Evolutionary conservation across 805 yeast species (phyloP).

Genomic region (Metahyphopichia silvanorum): DNA sequence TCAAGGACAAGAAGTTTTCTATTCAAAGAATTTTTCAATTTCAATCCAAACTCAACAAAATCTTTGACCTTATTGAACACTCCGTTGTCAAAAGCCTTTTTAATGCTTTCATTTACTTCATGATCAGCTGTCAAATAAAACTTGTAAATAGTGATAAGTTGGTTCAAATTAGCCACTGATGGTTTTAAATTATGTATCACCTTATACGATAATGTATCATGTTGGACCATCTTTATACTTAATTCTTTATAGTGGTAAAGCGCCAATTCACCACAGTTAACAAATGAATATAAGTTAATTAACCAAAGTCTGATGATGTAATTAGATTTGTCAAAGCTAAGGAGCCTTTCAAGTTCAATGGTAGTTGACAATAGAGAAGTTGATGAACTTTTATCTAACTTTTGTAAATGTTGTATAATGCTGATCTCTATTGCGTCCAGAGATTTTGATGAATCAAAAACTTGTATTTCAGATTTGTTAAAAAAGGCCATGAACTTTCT

Average conservation of each 20-base stretch:
- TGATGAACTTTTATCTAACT: slow-evolving; percentile 2
- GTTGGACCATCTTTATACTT: slow-evolving; percentile 71
- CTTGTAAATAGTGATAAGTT: slow-evolving; percentile 29
- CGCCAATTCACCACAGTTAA: slow-evolving; percentile 56
- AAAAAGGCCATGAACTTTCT: no score
- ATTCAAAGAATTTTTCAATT: slow-evolving; percentile 49
- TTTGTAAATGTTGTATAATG: neutral
- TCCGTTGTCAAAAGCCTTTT: slow-evolving; percentile 53
- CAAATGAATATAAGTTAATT: slow-evolving; percentile 53
- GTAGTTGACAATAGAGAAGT: neutral
- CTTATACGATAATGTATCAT: slow-evolving; percentile 59
- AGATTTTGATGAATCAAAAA: slow-evolving; percentile 5
- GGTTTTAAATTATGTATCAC: slow-evolving; percentile 41
- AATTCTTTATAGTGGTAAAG: slow-evolving; percentile 48
- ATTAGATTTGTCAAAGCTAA: slow-evolving; percentile 61
- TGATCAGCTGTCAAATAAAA: slow-evolving; percentile 54
- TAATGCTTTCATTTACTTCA: slow-evolving; percentile 48
- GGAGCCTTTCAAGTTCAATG: slow-evolving; percentile 48
- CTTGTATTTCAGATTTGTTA: slow-evolving; percentile 6
- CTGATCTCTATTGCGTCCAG: no score
- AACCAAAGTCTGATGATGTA: slow-evolving; percentile 72
- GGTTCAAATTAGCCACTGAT: slow-evolving; percentile 32
- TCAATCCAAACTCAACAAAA: slow-evolving; percentile 56
- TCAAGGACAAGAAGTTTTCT: slow-evolving; percentile 34
- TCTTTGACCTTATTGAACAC: slow-evolving; percentile 67